Conservation (phyloP, 495 filamentous ascomycete species). For the Recurvomyces mirabilis region DNA sequence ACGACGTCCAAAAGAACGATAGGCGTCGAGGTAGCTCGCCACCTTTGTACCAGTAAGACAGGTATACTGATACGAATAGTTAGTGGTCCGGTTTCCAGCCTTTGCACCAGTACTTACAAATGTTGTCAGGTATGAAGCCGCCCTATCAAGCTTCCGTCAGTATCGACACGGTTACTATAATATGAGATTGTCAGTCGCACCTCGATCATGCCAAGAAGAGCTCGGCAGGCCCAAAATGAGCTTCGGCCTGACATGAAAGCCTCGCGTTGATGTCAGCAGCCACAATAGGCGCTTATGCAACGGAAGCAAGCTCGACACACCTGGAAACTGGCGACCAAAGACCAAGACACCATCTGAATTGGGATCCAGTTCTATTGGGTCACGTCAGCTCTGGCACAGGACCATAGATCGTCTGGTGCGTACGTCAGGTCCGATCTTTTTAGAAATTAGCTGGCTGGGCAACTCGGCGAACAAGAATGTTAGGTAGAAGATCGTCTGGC, state of each 20-base stretch:
- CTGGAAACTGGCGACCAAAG: conserved; percentile 57
- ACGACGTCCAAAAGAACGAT: conserved; percentile 45
- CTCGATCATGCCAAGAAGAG: conserved; percentile 37
- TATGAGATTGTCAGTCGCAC: too few relatives aligned
- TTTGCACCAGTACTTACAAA: too few relatives aligned
- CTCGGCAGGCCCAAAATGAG: conserved; percentile 38
- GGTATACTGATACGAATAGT: too few relatives aligned
- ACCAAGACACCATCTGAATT: conserved; percentile 59
- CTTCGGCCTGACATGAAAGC: conserved; percentile 49
- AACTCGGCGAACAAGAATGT: conserved; percentile 39
- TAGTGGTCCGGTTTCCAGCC: too few relatives aligned
- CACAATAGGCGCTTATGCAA: too few relatives aligned
- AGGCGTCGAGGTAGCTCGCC: conserved; percentile 41
- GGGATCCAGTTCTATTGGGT: conserved; percentile 87
- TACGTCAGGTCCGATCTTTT: conserved; percentile 65
- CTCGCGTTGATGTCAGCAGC: too few relatives aligned
- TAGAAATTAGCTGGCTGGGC: conserved; percentile 39
- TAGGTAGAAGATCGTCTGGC: conserved; percentile 34
- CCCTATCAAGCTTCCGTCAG: too few relatives aligned
- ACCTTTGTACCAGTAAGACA: conserved; percentile 44
- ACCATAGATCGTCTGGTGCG: too few relatives aligned
- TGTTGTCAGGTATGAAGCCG: conserved; percentile 32
- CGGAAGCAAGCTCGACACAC: too few relatives aligned
- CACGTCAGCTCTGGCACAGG: too few relatives aligned
- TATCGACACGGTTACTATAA: too few relatives aligned